These are phyloP conservation scores for Peronosclerospora sorghi DNA, from an alignment of 352 stramenopile genomes.

Conservation along the genomic window DNA sequence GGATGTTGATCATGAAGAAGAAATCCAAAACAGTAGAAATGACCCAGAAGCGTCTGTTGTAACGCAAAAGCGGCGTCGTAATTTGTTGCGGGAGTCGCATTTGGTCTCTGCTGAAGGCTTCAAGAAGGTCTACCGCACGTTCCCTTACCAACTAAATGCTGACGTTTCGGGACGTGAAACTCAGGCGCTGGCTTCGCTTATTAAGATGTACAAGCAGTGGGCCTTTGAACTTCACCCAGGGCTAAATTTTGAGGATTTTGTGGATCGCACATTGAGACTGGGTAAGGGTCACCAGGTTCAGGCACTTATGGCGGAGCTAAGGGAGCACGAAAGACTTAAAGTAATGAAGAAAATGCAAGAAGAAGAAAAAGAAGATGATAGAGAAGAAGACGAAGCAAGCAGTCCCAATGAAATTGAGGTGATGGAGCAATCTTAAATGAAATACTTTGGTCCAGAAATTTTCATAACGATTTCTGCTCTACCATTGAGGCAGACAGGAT, in stretches of 20 bases:
- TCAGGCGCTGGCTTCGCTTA: slow-evolving; percentile 46
- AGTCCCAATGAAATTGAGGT: slow-evolving; percentile 13
- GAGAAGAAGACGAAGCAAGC: slow-evolving; percentile 3
- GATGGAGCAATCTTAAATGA: slow-evolving; percentile 4
- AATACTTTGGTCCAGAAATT: too few relatives aligned
- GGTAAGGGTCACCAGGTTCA: slow-evolving; percentile 55
- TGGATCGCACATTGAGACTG: slow-evolving; percentile 47
- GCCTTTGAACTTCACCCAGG: slow-evolving; percentile 73
- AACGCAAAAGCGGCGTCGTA: slow-evolving; percentile 32
- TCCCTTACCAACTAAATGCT: slow-evolving; percentile 52
- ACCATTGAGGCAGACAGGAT: too few relatives aligned
- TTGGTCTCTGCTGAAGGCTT: slow-evolving; percentile 53
- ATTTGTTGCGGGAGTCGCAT: slow-evolving; percentile 52
- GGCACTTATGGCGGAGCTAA: slow-evolving; percentile 43
- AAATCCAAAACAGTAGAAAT: slow-evolving; percentile 4
- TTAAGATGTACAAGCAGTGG: slow-evolving; percentile 83
- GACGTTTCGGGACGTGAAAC: slow-evolving; percentile 49
- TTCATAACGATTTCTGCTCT: too few relatives aligned
- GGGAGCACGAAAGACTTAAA: slow-evolving; percentile 43
- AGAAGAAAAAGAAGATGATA: slow-evolving; percentile 7
- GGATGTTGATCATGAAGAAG: background rate
- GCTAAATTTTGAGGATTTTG: slow-evolving; percentile 76
- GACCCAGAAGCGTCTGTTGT: background rate
- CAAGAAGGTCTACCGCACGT: slow-evolving; percentile 58
- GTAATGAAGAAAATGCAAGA: slow-evolving; percentile 8